Evolutionary conservation across 495 filamentous ascomycete genomes (phyloP), one percentile per base, ranked within the genome.

Genomic region (Talaromyces stipitatus): DNA sequence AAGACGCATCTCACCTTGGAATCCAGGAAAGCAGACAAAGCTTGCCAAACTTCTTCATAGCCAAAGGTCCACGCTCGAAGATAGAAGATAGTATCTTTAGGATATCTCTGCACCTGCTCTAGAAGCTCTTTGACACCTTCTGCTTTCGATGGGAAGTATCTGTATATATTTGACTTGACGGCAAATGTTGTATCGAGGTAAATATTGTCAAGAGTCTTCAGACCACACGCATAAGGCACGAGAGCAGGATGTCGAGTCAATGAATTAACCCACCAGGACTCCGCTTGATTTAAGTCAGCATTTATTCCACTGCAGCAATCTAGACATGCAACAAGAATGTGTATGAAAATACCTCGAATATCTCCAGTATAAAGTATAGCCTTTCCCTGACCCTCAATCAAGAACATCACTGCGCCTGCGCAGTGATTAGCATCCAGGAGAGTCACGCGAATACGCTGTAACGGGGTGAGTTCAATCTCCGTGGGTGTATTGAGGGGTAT

Each of bases 351-450:
- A 78, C 87, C 85, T 66, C 92, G 79, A 41, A 96, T 89, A 66
- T 97, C 92, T n/a, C 92, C 92, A 0, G 92, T 96, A 63, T 96
- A 97, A 1, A 97, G 75, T 12, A 92, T 79, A 7, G 90, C 85
- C 54, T 88, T 92, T 6, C 80, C 81, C 53, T 83, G 67, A 4
- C 83, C 84, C 66, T 97, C 89, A 38, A 97, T 86, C 6, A 97
- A 83, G 64, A 97, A 96, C 90, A 96, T 96, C 26, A 96, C 91
- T 20, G 91, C 85, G 2, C 92, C 92, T 18, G 85, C 75, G 65
- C 92, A 97, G 63, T 97, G 92, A 64, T 97, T 97, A 7, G 92
- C 92, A 74, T 96, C 85, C 30, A 96, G 81, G 0, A 97, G 77
- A 2, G 92, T 96, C 30, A 95, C 89, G 51, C 84, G 82, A 47